A percentile compares a stretch with the other conserved stretches of the same genome.
Conservation (phyloP, 768 basidiomycete genomes). For the Hypholoma sublateritium region DNA sequence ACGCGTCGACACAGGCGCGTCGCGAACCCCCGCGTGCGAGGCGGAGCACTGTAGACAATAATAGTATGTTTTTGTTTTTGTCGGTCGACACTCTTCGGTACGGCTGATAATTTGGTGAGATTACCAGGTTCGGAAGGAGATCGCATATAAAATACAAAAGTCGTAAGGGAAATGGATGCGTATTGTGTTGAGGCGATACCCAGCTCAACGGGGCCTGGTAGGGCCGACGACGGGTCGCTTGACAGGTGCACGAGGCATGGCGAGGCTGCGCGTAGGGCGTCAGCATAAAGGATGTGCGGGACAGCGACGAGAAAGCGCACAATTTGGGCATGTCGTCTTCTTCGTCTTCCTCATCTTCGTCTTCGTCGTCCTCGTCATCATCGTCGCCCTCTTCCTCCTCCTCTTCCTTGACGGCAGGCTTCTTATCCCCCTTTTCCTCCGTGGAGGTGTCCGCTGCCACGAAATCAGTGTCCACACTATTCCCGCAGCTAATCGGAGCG, state of each 20-base stretch:
- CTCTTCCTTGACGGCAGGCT: not conserved
- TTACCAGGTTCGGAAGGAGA: too few relatives aligned
- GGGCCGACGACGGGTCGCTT: not conserved
- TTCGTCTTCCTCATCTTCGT: not conserved
- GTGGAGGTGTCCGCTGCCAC: not conserved
- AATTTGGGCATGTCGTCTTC: not conserved
- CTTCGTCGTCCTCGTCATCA: not conserved
- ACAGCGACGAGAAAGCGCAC: not conserved
- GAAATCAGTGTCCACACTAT: not conserved
- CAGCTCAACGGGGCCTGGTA: not conserved
- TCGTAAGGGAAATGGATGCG: too few relatives aligned
- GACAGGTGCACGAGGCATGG: not conserved
- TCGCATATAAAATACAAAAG: too few relatives aligned
- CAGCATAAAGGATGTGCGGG: too few relatives aligned
- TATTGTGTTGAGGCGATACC: not conserved
- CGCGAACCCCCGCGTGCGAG: too few relatives aligned
- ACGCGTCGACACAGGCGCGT: too few relatives aligned
- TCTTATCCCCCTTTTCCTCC: not conserved
- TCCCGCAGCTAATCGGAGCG: not conserved
- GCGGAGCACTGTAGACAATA: too few relatives aligned
- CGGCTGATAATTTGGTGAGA: too few relatives aligned
- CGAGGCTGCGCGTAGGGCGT: not conserved
- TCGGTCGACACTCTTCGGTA: too few relatives aligned
- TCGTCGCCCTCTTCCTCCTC: not conserved
- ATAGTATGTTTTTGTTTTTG: too few relatives aligned